Evolutionary conservation across 2,329 filamentous ascomycete genomes (phyloP).

Genomic region (Chaetomiaceae sp.): DNA sequence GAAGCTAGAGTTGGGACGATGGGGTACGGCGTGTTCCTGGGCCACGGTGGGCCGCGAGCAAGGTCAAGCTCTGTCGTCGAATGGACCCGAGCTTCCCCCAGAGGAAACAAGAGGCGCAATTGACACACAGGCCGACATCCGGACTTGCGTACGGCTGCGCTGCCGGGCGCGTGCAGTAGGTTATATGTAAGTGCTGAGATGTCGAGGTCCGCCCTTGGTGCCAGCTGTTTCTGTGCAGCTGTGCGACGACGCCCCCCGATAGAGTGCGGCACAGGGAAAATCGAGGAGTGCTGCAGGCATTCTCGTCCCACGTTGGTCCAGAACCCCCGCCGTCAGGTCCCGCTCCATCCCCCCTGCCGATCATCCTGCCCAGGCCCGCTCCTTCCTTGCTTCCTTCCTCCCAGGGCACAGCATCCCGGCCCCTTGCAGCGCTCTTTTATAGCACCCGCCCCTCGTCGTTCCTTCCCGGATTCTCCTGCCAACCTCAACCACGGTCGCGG

Average conservation of each 20-base stretch:
- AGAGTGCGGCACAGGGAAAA: neutral
- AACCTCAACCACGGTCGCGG: slow-evolving; percentile 13
- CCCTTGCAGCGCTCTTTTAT: slow-evolving; percentile 1
- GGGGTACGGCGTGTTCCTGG: too few species aligned
- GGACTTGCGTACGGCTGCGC: neutral
- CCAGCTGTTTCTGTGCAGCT: too few species aligned
- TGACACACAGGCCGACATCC: neutral
- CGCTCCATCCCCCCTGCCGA: slow-evolving; percentile 2
- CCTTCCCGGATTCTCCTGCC: slow-evolving; percentile 3
- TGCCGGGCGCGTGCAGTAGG: neutral
- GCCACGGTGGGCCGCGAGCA: neutral
- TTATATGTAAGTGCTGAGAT: too few species aligned
- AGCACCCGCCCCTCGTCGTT: neutral
- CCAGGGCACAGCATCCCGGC: slow-evolving; percentile 3
- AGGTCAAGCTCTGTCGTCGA: neutral
- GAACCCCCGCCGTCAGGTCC: slow-evolving; percentile 5
- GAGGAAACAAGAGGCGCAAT: neutral
- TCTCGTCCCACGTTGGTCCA: slow-evolving; percentile 7
- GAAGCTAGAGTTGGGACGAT: neutral
- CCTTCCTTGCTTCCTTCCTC: neutral
- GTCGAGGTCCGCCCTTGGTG: too few species aligned
- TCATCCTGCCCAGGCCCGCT: neutral
- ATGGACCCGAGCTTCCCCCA: neutral
- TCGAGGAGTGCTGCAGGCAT: neutral
- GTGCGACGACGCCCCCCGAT: too few species aligned